phyloP scores from a whole-genome alignment of 306 rosid genomes.

The Cicer chorassanicum region DNA sequence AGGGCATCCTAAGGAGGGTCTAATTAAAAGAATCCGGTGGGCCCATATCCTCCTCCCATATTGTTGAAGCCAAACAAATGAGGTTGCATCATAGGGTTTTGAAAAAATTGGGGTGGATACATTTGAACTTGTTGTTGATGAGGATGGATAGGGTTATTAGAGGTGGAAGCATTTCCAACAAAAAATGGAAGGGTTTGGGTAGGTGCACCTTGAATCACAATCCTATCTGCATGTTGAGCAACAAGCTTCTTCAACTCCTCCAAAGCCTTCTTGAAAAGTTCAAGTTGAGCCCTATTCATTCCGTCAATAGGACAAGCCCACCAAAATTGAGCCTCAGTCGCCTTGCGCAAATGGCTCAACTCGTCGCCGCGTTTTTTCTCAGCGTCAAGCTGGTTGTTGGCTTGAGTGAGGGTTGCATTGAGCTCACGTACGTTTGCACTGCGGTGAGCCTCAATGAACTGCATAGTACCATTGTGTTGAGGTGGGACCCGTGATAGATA shows the following conservation, averaged over 20 bases:
- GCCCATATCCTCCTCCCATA: constrained; percentile 26
- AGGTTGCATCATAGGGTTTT: constrained; percentile 22
- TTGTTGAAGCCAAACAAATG: constrained; percentile 24
- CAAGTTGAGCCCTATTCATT: neutral
- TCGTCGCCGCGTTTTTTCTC: constrained; percentile 8
- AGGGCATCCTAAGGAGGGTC: constrained; percentile 23
- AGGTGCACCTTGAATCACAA: neutral
- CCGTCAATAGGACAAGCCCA: constrained; percentile 13
- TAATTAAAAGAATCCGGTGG: constrained; percentile 22
- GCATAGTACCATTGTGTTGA: neutral
- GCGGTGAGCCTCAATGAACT: constrained; percentile 43
- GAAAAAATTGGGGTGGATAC: neutral
- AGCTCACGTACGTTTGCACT: constrained; percentile 36
- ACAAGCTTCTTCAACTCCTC: constrained; percentile 5
- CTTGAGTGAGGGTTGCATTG: constrained; percentile 12
- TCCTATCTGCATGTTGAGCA: neutral
- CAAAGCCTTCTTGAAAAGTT: neutral
- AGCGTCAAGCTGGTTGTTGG: neutral
- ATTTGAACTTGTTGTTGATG: neutral
- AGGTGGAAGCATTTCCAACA: neutral
- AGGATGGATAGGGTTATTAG: neutral
- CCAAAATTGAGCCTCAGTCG: neutral
- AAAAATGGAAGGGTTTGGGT: constrained; percentile 4
- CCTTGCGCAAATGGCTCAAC: neutral
- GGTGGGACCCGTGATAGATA: constrained; percentile 9